Base-by-base conservation (phyloP, 1,284 basidiomycete species). In the Vanrija humicola region DNA sequence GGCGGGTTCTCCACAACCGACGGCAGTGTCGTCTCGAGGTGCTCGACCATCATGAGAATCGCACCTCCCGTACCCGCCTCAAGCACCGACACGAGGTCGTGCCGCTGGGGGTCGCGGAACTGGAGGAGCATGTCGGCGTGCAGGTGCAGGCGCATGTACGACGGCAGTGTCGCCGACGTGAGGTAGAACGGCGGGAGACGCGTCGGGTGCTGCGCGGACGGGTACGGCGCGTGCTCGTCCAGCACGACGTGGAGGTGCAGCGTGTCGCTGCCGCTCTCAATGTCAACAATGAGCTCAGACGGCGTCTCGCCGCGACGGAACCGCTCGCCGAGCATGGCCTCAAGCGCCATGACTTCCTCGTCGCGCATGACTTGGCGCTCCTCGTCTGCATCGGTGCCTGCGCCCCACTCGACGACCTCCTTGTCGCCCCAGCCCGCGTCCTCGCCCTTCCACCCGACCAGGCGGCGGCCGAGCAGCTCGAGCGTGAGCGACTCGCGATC, bases 121-220 rank as follows among this genome's bases (percentile, higher is more conserved):
- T 80, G 81, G 6, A 68, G 56, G 8, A 90, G 77, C 15, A 90
- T 78, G 40, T 80, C 79, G 3, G 84, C 82, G n/a, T 91, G 81
- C 16, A 96, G 81, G 64, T 95, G 85, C 0, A 97, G 82, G 34
- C 90, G 85, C 59, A 96, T 80, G 72, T 96, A 97, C 0, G 90
- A 82, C 0, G 93, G 84, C 6, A 89, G 78, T 0, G 82, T 82
- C 0, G 77, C 69, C 1, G 90, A 92, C 0, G 86, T 82, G 54
- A 96, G 76, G 69, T 86, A 94, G 73, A 93, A 84, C 0, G 84
- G 76, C 0, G 91, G 90, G 6, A 84, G 79, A 57, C 80, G 80
- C 5, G 78, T 78, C 5, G 72, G 73, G 44, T 76, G 65, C 46
- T 66, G 61, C 4, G 79, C 70, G 38, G 82, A 79, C 15, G 85